These are phyloP conservation scores for Verticillium zaregamsianum DNA, from an alignment of 2,329 filamentous ascomycete genomes.

Conservation along the genomic window DNA sequence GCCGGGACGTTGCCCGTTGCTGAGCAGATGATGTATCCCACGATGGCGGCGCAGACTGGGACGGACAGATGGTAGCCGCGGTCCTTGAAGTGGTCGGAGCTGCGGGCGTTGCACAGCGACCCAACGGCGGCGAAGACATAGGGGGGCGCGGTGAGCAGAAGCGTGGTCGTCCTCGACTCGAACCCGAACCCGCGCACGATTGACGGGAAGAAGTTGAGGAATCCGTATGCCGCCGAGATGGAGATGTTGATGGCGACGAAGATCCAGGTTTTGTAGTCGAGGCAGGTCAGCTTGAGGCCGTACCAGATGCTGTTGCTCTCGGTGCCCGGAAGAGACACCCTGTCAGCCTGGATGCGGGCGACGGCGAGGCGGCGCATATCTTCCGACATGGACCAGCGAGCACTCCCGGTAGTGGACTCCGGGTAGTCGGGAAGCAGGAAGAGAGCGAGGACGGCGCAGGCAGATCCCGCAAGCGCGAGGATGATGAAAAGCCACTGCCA, in stretches of 20 bases:
- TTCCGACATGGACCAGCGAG: slow-evolving; percentile 21
- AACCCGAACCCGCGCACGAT: slow-evolving; percentile 59
- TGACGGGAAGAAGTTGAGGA: slow-evolving; percentile 72
- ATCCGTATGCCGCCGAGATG: slow-evolving; percentile 47
- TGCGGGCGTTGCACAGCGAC: slow-evolving; percentile 31
- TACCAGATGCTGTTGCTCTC: slow-evolving; percentile 32
- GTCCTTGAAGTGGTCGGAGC: slow-evolving; percentile 41
- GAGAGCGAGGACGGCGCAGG: slow-evolving; percentile 22
- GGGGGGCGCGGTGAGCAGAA: slow-evolving; percentile 43
- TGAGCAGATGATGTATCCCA: slow-evolving; percentile 28
- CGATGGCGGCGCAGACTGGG: slow-evolving; percentile 33
- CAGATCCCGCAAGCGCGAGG: slow-evolving; percentile 23
- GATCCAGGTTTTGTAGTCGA: slow-evolving; percentile 20
- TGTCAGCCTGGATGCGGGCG: slow-evolving; percentile 22
- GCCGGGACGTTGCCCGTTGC: slow-evolving; percentile 21
- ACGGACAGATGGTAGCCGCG: slow-evolving; percentile 37
- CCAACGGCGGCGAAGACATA: slow-evolving; percentile 32
- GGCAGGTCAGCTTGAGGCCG: slow-evolving; percentile 20
- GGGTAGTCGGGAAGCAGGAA: slow-evolving; percentile 25
- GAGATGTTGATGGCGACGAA: slow-evolving; percentile 20
- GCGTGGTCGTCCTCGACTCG: slow-evolving; percentile 28
- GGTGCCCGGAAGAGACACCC: slow-evolving; percentile 12
- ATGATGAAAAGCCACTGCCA: slow-evolving; percentile 12
- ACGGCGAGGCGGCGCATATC: slow-evolving; percentile 22
- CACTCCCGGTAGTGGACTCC: slow-evolving; percentile 18